Base-by-base conservation (phyloP, 73 alveolate species). In the Paramecium primaurelia region DNA sequence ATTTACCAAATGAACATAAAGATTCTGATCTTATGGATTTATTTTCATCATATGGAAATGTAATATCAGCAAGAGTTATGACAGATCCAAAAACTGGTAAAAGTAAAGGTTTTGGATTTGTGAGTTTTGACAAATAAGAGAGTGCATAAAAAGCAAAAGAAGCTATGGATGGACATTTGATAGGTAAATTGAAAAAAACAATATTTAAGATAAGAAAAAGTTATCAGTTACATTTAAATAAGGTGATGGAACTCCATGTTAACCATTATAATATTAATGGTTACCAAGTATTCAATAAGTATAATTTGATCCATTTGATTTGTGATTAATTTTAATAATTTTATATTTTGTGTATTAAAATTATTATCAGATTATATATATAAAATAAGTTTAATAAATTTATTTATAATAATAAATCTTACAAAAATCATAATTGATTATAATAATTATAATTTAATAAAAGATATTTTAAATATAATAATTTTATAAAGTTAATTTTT, bases 21-120 rank as follows among this genome's bases (percentile, higher is more conserved):
- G 93, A 87, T 59, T 87, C 93, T 12, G 93, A 87, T 60, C 47
- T 87, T 6, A 77, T 64, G 86, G 86, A 87, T 34, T 77, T 87
- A 36, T 87, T 87, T 42, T 64, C 77, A 18, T 59, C 83, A 20
- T 87, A 59, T 40, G 93, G 93, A 11, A 77, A 87, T 73, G 93
- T 87, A 14, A 87, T 87, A 7, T 87, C 93, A 59, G 93, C 93
- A 7, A 59, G 93, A 87, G 93, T 87, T 0, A 87, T 64, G 71
- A 87, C 93, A 16, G 86, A 77, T 42, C 93, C 93, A 6, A 73
- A 73, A 38, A 77, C 83, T 60, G 93, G 93, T 34, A 87, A 73
- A 87, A 87, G 93, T 77, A 87, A 87, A 64, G 93, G 93, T 8
- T 87, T 87, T 87, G 93, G 93, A 40, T 73, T 73, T 73, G 87